These are phyloP conservation scores for Leishmania braziliensis DNA, from an alignment of 208 protist species.

Conservation along the genomic window DNA sequence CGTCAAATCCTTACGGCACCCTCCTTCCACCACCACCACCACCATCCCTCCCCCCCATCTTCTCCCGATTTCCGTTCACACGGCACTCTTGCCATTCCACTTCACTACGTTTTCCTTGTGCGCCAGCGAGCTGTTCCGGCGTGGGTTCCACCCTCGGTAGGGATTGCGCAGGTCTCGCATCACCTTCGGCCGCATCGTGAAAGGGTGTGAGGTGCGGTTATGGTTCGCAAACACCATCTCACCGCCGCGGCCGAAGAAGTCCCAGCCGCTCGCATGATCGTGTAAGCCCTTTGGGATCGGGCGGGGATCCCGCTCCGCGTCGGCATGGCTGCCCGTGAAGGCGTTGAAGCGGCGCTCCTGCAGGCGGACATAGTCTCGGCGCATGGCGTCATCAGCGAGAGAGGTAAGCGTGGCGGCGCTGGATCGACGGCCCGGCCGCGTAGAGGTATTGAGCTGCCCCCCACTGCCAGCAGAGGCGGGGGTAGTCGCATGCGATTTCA, in stretches of 20 bases:
- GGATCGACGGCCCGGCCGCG: slow-evolving; percentile 23
- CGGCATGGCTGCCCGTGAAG: slow-evolving; percentile 30
- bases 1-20: neutral
- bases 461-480: neutral
- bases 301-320: slow-evolving; percentile 71
- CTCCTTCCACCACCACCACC: too few relatives aligned
- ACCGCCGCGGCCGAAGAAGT: slow-evolving; percentile 80
- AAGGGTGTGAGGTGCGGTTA: slow-evolving; percentile 56
- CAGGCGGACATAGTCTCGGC: slow-evolving; percentile 34
- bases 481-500: slow-evolving; percentile 1
- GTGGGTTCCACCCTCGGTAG: slow-evolving; percentile 78
- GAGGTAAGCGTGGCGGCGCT: slow-evolving; percentile 54
- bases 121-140: slow-evolving; percentile 76
- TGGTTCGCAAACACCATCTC: slow-evolving; percentile 87
- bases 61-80: slow-evolving; percentile 31
- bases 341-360: slow-evolving; percentile 28
- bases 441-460: neutral
- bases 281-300: slow-evolving; percentile 81
- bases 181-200: slow-evolving; percentile 83
- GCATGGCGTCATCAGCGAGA: slow-evolving; percentile 51
- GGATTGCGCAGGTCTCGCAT: slow-evolving; percentile 81
- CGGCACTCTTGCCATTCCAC: slow-evolving; percentile 84
- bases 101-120: slow-evolving; percentile 87
- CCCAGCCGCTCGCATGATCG: slow-evolving; percentile 84
- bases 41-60: too few relatives aligned